Percentiles rank a stretch among this genome's conserved stretches.
These are phyloP conservation scores for Graphium sp. DNA, from an alignment of 2,329 filamentous ascomycete genomes.

Conservation along the genomic window DNA sequence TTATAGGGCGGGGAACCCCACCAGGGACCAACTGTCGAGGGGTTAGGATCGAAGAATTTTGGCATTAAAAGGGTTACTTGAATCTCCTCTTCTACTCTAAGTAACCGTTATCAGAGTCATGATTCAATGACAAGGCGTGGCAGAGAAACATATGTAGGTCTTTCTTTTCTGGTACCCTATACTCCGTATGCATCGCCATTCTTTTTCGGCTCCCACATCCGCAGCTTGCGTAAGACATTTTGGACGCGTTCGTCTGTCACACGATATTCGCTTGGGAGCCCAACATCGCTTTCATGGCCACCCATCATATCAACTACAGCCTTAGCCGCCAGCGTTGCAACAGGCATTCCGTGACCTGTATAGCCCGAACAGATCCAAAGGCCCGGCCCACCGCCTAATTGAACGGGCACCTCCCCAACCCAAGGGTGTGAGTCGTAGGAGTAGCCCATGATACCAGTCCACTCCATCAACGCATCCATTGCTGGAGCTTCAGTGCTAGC, in stretches of 20 bases:
- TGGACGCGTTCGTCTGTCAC: constrained; percentile 15
- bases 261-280: constrained; percentile 25
- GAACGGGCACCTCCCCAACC: constrained; percentile 48
- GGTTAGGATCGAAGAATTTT: no score
- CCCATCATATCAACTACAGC: constrained; percentile 43
- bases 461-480: constrained; percentile 41
- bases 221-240: no score
- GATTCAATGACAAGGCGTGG: no score
- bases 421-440: constrained; percentile 50
- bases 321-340: constrained; percentile 48
- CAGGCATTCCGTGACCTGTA: constrained; percentile 64
- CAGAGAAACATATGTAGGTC: no score
- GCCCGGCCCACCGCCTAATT: constrained; percentile 27
- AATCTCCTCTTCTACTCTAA: no score
- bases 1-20: no score
- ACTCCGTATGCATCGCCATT: no score
- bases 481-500: constrained; percentile 19
- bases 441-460: constrained; percentile 73
- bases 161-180: no score
- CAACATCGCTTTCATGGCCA: constrained; percentile 19
- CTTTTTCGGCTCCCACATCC: background rate
- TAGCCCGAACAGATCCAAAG: constrained; percentile 51
- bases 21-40: no score
- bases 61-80: no score
- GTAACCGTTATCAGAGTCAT: no score